A percentile compares a stretch with the other conserved stretches of the same genome.
Evolutionary conservation across 228 moss, liverwort and hornwort species (phyloP).

Genomic region (Sphagnum magellanicum): DNA sequence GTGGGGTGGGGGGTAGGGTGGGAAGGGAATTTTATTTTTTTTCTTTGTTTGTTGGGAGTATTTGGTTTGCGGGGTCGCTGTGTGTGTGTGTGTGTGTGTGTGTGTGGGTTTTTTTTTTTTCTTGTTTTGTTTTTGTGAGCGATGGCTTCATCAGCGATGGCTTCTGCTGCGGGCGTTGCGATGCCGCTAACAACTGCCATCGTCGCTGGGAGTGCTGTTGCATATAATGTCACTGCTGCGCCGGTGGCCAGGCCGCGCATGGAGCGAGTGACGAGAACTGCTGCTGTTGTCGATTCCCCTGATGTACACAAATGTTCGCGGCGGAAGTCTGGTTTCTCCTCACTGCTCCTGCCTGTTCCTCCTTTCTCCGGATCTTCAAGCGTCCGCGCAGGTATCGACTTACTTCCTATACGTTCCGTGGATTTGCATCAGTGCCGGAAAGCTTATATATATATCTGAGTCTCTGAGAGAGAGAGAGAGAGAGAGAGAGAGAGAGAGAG

Average conservation of each 20-base stretch:
- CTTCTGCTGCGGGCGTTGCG: conserved; percentile 29
- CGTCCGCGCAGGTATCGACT: conserved; percentile 23
- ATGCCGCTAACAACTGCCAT: conserved; percentile 26
- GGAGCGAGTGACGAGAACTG: conserved; percentile 10
- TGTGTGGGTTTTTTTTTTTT: no score
- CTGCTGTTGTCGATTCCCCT: background rate
- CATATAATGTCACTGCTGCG: conserved; percentile 10
- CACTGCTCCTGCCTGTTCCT: conserved; percentile 16
- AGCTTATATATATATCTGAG: no score
- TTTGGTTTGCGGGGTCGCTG: no score
- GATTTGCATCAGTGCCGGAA: no score
- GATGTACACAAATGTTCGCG: conserved; percentile 10
- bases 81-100: no score
- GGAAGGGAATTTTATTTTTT: no score
- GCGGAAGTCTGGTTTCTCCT: no score
- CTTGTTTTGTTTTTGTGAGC: no score
- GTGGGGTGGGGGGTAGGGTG: no score
- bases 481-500: no score
- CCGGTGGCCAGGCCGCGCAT: conserved; percentile 3
- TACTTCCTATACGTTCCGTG: background rate
- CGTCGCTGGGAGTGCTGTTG: background rate
- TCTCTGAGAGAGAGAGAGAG: no score
- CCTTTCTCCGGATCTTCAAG: conserved; percentile 11
- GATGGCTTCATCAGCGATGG: conserved; percentile 12
- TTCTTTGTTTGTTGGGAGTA: no score